Base-by-base conservation (phyloP, 345 rosid genomes). In the Sonneratia alba region DNA sequence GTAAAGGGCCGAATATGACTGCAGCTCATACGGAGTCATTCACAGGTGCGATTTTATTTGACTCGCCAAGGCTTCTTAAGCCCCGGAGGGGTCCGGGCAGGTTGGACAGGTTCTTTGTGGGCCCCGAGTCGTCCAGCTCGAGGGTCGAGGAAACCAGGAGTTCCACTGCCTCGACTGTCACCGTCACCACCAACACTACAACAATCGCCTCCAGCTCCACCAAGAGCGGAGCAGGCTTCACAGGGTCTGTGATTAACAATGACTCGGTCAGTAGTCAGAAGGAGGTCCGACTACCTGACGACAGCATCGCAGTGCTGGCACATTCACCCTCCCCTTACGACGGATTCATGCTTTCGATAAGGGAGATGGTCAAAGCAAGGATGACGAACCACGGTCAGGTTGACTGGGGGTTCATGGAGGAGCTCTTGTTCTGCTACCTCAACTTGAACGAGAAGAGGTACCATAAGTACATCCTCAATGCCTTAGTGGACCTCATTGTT, bases 381-480 rank as follows among this genome's bases (percentile, higher is more conserved):
- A 15, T 85, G 71, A 69, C 71, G 59, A 49, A 72, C 19, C 61
- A 67, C 0, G 81, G 79, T 15, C 59, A 24, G 2, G 77, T 90
- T 19, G 97, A 88, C 36, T 95, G 99, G 99, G 96, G 87, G 63
- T 90, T 84, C 80, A 78, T 95, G 96, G 91, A 87, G 70, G 92
- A 87, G 85, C 80, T 94, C n/a, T 72, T 92, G 78, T 81, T 90
- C 74, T 84, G 83, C 80, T 92, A 82, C 79, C 80, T 94, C 78
- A 80, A 85, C 55, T 77, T 90, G 83, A 94, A 94, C 67, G 87
- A 87, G 66, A 87, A 87, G 80, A 87, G 80, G 73, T 90, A 89
- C 4, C 82, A 87, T 79, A 87, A 77, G 85, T 88, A 81, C 80
- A 85, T 94, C 34, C 74, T 94, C 12, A 85, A 84, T 66, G 97